Conservation (phyloP, 1,284 basidiomycete species). For the Ustilago nuda region DNA sequence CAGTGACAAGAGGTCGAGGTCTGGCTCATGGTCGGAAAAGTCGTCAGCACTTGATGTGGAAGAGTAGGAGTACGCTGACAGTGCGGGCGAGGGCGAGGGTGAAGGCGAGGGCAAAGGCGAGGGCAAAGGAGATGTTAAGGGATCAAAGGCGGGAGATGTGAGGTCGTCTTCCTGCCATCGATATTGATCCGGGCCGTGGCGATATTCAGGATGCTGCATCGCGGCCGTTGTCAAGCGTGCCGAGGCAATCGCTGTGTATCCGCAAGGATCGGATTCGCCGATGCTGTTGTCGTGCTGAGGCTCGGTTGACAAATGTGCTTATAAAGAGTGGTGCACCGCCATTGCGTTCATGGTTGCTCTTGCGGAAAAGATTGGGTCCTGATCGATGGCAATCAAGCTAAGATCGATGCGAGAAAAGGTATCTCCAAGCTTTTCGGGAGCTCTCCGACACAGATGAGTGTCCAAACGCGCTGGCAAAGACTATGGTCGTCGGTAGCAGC, state of each 20-base stretch:
- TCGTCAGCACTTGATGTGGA: constrained; percentile 40
- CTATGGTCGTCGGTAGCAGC: background rate
- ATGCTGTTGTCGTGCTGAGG: constrained; percentile 1
- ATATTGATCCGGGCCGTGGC: constrained; percentile 12
- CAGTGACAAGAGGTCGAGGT: constrained; percentile 46
- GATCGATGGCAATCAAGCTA: background rate
- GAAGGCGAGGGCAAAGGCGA: constrained; percentile 51
- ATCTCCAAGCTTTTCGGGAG: background rate
- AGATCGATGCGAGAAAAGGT: background rate
- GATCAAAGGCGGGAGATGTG: constrained; percentile 24
- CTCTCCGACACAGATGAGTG: background rate
- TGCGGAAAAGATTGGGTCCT: background rate
- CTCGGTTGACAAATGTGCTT: background rate
- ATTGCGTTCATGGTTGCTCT: background rate
- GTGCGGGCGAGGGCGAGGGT: constrained; percentile 52
- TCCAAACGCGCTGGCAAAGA: background rate
- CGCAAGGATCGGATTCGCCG: background rate
- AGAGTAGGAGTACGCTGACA: constrained; percentile 53
- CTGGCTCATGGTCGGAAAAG: constrained; percentile 44
- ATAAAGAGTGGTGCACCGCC: background rate
- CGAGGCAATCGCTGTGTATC: background rate
- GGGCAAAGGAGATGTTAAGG: constrained; percentile 34
- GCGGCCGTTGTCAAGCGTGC: background rate
- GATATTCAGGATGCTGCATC: constrained; percentile 22
- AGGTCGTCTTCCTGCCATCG: constrained; percentile 15